phyloP scores from a whole-genome alignment of 768 basidiomycete species.

The Phylloporus sp. region DNA sequence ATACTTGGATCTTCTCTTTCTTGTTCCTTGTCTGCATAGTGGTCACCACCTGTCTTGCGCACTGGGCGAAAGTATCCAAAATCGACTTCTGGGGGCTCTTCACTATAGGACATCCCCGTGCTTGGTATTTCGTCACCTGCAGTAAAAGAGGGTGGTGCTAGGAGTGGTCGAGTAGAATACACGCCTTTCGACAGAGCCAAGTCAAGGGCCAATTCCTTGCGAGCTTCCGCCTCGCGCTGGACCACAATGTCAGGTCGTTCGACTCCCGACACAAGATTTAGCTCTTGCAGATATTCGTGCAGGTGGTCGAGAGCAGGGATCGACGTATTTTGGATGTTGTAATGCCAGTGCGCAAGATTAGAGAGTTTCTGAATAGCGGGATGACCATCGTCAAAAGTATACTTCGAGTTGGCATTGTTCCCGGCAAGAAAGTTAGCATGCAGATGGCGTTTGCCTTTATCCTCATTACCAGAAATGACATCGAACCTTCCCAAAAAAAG shows the following conservation, averaged over 20 bases:
- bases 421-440: conserved; percentile 59
- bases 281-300: conserved; percentile 38
- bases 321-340: conserved; percentile 47
- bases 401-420: conserved; percentile 45
- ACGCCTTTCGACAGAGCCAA: conserved; percentile 55
- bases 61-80: conserved; percentile 63
- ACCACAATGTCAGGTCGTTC: conserved; percentile 38
- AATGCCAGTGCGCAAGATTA: conserved; percentile 49
- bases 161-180: conserved; percentile 46
- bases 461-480: conserved; percentile 51
- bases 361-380: conserved; percentile 38
- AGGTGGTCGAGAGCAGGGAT: conserved; percentile 39
- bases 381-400: conserved; percentile 52
- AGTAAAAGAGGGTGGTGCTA: conserved; percentile 14
- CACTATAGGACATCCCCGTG: conserved; percentile 44
- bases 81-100: conserved; percentile 52
- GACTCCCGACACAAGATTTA: conserved; percentile 40
- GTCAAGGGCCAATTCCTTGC: conserved; percentile 62
- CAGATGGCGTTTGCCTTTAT: conserved; percentile 40
- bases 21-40: conserved; percentile 25
- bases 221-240: conserved; percentile 49
- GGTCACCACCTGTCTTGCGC: conserved; percentile 25
- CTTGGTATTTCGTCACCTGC: conserved; percentile 7
- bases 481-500: conserved; percentile 49
- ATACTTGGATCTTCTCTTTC: conserved; percentile 20